Evolutionary conservation across 2,329 filamentous ascomycete genomes (phyloP).

Genomic region (Emmonsiellopsis sp.): DNA sequence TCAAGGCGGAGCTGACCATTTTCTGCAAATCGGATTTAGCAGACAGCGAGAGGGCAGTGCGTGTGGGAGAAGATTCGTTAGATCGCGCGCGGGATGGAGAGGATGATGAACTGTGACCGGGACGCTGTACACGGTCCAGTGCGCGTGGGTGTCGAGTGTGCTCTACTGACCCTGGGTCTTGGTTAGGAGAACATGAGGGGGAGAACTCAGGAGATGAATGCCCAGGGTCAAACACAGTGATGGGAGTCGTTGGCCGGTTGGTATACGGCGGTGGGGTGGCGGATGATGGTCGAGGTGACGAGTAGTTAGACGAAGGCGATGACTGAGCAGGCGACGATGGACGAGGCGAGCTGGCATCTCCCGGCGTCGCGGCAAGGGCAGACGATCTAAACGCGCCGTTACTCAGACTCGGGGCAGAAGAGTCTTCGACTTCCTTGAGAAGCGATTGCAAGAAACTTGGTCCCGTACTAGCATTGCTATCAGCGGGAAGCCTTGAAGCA

Average conservation of each 20-base stretch:
- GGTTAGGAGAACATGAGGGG: constrained; percentile 48
- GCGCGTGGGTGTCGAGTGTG: constrained; percentile 12
- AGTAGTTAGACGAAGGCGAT: constrained; percentile 46
- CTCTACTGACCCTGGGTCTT: constrained; percentile 6
- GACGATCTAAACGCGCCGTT: constrained; percentile 24
- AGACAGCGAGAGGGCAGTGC: constrained; percentile 60
- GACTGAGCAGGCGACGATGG: constrained; percentile 29
- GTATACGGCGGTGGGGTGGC: constrained; percentile 60
- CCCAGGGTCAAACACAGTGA: constrained; percentile 62
- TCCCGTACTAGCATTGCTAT: constrained; percentile 34
- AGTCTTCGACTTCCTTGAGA: constrained; percentile 74
- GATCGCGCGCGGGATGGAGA: constrained; percentile 41
- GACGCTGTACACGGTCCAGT: constrained; percentile 6
- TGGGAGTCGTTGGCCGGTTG: constrained; percentile 60
- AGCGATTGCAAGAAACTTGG: constrained; percentile 81
- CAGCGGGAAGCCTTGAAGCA: constrained; percentile 15
- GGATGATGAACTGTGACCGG: constrained; percentile 31
- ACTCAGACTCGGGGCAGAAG: constrained; percentile 21
- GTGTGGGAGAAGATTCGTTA: constrained; percentile 59
- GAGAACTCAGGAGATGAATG: constrained; percentile 70
- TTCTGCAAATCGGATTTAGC: constrained; percentile 83
- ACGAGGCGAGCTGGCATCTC: constrained; percentile 21
- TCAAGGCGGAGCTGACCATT: constrained; percentile 75
- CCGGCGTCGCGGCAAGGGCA: constrained; percentile 27
- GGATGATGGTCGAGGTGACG: constrained; percentile 59